A percentile compares a stretch with the other conserved stretches of the same genome.
Conservation (phyloP, 176 grass and related monocot genomes). For the Juncus inflexus region DNA sequence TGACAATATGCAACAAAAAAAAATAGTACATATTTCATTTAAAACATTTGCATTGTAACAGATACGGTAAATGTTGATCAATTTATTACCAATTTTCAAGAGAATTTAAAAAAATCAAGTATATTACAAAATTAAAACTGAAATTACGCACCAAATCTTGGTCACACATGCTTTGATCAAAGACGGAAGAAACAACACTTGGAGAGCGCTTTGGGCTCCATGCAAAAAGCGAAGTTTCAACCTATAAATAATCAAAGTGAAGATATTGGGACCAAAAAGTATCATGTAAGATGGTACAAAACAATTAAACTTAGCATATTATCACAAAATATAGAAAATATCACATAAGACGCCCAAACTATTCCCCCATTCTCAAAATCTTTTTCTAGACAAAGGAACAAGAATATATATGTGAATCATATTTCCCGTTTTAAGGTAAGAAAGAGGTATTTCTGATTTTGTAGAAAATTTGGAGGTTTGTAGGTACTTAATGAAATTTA, state of each 20-base stretch:
- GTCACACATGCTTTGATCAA: conserved; percentile 55
- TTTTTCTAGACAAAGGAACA: not conserved
- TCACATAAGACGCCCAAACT: not conserved
- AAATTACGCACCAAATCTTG: conserved; percentile 58
- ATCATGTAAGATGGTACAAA: not conserved
- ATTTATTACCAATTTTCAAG: not conserved
- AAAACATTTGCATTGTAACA: conserved; percentile 17
- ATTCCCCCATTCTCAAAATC: no score
- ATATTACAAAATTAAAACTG: not conserved
- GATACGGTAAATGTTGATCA: conserved; percentile 12
- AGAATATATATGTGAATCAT: not conserved
- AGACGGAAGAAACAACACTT: conserved; percentile 52
- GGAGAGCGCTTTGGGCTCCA: conserved; percentile 66
- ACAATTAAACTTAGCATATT: not conserved
- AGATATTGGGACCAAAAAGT: conserved; percentile 22
- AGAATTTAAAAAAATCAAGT: not conserved
- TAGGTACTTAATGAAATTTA: not conserved
- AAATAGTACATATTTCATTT: conserved; percentile 31
- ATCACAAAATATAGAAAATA: conserved; percentile 4
- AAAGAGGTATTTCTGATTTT: not conserved
- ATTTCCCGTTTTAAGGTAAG: not conserved
- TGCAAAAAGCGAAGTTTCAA: conserved; percentile 88
- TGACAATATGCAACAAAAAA: conserved; percentile 44
- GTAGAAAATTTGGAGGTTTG: not conserved
- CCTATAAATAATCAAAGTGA: conserved; percentile 34